Conservation (phyloP, 306 rosid genomes). For the Ammopiptanthus mongolicus region DNA sequence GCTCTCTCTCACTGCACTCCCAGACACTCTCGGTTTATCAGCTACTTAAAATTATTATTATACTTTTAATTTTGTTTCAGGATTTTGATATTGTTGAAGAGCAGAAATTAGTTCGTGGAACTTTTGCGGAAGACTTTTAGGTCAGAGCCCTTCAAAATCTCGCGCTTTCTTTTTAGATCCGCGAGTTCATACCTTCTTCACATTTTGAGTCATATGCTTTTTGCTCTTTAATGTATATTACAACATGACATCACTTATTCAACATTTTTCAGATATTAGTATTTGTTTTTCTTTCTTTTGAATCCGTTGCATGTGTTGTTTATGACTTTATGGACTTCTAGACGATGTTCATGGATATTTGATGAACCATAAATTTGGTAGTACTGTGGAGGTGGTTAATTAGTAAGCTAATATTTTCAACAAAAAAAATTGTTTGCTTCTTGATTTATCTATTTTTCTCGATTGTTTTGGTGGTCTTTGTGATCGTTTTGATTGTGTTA, state of each 20-base stretch:
- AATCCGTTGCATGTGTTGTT: conserved; percentile 17
- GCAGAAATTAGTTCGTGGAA: background rate
- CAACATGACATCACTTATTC: background rate
- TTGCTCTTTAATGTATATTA: background rate
- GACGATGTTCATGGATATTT: background rate
- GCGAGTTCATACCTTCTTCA: conserved; percentile 1
- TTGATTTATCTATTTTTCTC: background rate
- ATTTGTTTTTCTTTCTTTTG: background rate
- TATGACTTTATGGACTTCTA: background rate
- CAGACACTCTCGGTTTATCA: background rate
- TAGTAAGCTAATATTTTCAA: background rate
- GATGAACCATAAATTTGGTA: background rate
- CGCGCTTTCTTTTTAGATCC: conserved; percentile 34
- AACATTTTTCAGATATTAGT: background rate
- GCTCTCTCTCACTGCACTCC: background rate
- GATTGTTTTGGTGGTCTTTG: background rate
- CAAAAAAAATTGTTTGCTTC: background rate
- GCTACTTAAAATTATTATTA: background rate
- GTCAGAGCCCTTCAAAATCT: conserved; percentile 32
- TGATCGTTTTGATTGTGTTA: background rate
- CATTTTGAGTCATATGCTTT: background rate
- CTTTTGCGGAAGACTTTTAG: conserved; percentile 3
- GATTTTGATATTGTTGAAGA: background rate
- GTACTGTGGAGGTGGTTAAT: background rate
- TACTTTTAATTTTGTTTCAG: background rate